A percentile compares a stretch with the other conserved stretches of the same genome.
Evolutionary conservation across 2,329 filamentous ascomycete species (phyloP).

Genomic region (Hawksworthiomyces lignivorus): DNA sequence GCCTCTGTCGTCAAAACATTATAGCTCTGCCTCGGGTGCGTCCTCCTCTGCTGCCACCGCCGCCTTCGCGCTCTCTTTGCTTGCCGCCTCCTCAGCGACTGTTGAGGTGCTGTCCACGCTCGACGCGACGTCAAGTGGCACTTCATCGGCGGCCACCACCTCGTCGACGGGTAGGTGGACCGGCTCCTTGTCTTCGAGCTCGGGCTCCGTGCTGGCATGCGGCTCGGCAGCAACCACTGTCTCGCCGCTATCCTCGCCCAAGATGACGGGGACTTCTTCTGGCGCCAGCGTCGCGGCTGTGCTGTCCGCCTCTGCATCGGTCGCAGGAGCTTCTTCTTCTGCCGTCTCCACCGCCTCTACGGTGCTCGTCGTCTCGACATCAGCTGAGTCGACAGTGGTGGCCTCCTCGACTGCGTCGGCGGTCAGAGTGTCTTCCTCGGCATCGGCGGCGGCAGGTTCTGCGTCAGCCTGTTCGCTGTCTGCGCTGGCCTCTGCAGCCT

Average conservation of each 20-base stretch:
- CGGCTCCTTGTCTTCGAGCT: constrained; percentile 9
- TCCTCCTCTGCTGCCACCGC: background rate
- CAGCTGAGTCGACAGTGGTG: constrained; percentile 17
- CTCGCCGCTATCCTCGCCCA: no score
- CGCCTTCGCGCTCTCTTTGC: background rate
- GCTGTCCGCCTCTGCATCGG: background rate
- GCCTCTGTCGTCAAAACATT: no score
- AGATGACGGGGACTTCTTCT: constrained; percentile 26
- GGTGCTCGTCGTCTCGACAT: constrained; percentile 12
- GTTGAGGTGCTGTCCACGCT: background rate
- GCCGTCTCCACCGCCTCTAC: background rate
- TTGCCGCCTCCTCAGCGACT: background rate
- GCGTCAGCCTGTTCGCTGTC: constrained; percentile 16
- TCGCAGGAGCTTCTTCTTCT: background rate
- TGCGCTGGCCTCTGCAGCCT: no score
- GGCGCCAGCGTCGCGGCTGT: constrained; percentile 3
- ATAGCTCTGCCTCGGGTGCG: no score
- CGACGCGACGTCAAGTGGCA: constrained; percentile 8
- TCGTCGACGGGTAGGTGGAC: constrained; percentile 16
- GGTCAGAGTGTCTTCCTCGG: background rate
- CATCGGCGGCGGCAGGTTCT: constrained; percentile 3
- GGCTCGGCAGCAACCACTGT: constrained; percentile 9
- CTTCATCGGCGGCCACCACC: constrained; percentile 11
- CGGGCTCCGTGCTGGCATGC: constrained; percentile 15
- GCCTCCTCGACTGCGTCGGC: background rate